Evolutionary conservation across 2,329 filamentous ascomycete genomes (phyloP), one percentile per base, ranked within the genome.

Genomic region (Botrytis porri): DNA sequence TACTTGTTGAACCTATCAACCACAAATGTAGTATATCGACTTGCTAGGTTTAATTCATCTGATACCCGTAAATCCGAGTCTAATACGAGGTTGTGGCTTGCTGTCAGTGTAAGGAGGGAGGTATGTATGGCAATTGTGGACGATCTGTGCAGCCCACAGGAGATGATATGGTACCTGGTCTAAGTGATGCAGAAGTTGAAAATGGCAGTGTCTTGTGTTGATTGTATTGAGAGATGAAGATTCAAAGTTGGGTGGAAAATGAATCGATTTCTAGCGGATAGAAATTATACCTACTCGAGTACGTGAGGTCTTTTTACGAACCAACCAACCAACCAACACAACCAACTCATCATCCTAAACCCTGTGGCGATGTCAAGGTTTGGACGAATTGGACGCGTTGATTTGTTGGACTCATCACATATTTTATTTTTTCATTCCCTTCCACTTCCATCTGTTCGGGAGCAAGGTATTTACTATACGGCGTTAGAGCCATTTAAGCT

Each of bases 51-150:
- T 51, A 51, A 25, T 51, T 51, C 25, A 29, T 54, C 45, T 54
- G 45, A 66, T 66, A 66, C 45, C 43, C 43, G 43, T 25, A 57
- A 48, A 32, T 51, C 43, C 63, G 43, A 51, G 25, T 54, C 45
- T 39, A 18, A 66, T 66, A 66, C 64, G 64, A 66, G 64, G 64
- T 10, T 51, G 64, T 66, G 64, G 64, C 64, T 66, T 66, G 64
- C 45, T 66, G 64, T 54, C 45, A 66, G 64, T 29, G 64, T 22
- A 39, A 20, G 45, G 64, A 51, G 64, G n/a, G n/a, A n/a, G n/a
- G n/a, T n/a, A n/a, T n/a, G n/a, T 57, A 63, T 32, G 61, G 18
- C n/a, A 43, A 63, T 63, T 10, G 37, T 39, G 37, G 43, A 54
- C 45, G 54, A 43, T 43, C 2, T 43, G 5, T 43, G 9, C 32